Base-by-base conservation (phyloP, 2,329 filamentous ascomycete genomes). In the Polytolypa hystricis region DNA sequence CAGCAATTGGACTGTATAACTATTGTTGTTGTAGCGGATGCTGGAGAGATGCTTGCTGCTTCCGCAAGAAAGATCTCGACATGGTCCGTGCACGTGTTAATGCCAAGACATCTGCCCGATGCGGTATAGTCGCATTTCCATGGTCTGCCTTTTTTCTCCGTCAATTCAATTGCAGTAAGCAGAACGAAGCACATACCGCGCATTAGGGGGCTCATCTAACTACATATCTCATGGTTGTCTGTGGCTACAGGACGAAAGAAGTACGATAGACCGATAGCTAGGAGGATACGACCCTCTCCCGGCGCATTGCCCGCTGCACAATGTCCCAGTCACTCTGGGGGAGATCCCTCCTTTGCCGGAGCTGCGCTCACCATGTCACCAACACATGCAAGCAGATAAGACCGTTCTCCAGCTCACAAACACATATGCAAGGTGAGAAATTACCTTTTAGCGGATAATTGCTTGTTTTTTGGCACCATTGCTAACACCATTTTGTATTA, bases 261-360 rank as follows among this genome's bases (percentile, higher is more conserved):
- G n/a, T n/a, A n/a, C n/a, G n/a, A n/a, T n/a, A n/a, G n/a, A n/a
- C n/a, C n/a, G n/a, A n/a, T n/a, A n/a, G n/a, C n/a, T n/a, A n/a
- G n/a, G n/a, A n/a, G n/a, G n/a, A n/a, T n/a, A n/a, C n/a, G n/a
- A n/a, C n/a, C n/a, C 14, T 23, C 12, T 23, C 20, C 26, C 14
- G 10, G 32, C 20, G 4, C 7, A 21, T 29, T 29, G 16, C 2
- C 17, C 14, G 11, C 12, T n/a, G 12, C 14, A 50, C 28, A 40
- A 63, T 66, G 62, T 60, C 61, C 39, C 60, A 60, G 45, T 48
- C 49, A 44, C 47, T 51, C 40, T 48, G 61, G 45, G 51, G 56
- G 40, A 56, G 56, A 43, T 47, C 61, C 38, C 57, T 63, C 38
- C 50, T 60, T 43, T 55, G 50, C 46, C 54, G 58, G 44, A 55